Evolutionary conservation across 139 green algal species (phyloP).

Genomic region (Picochlorum sp.): DNA sequence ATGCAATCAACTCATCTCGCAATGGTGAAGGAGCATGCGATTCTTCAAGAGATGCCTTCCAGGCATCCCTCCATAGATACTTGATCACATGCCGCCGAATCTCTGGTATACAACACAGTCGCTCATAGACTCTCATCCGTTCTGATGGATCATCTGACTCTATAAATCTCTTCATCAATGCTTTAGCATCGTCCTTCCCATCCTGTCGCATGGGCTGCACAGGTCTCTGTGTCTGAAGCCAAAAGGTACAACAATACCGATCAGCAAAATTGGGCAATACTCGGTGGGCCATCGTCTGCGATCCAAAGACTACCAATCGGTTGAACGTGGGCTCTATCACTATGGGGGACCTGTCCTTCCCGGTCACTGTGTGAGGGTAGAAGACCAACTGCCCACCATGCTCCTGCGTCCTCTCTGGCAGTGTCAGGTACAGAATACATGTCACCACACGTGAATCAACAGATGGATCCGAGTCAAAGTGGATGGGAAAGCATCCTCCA

Average conservation of each 20-base stretch:
- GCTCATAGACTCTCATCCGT: neutral
- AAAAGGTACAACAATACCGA: constrained; percentile 67
- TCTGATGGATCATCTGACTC: constrained; percentile 31
- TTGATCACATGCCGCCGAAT: constrained; percentile 46
- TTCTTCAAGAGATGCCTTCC: constrained; percentile 42
- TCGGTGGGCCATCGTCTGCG: constrained; percentile 60
- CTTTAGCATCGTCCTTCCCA: neutral
- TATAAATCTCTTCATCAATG: neutral
- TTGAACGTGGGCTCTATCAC: constrained; percentile 33
- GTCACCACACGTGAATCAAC: constrained; percentile 58
- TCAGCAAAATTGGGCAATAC: constrained; percentile 29
- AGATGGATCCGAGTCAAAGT: constrained; percentile 56
- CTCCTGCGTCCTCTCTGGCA: constrained; percentile 35
- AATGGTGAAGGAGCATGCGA: constrained; percentile 31
- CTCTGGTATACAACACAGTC: neutral
- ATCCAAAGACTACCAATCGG: constrained; percentile 65
- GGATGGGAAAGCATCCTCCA: constrained; percentile 70
- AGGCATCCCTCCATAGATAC: constrained; percentile 31
- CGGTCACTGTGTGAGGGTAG: constrained; percentile 49
- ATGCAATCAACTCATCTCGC: constrained; percentile 22
- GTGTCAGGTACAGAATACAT: constrained; percentile 66
- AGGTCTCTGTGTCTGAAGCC: constrained; percentile 22
- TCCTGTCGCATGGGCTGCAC: neutral
- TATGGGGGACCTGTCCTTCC: constrained; percentile 37
- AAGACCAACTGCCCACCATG: constrained; percentile 55